These are phyloP conservation scores for Hypoxylon lienhwacheense DNA, from an alignment of 495 filamentous ascomycete species.

Conservation along the genomic window DNA sequence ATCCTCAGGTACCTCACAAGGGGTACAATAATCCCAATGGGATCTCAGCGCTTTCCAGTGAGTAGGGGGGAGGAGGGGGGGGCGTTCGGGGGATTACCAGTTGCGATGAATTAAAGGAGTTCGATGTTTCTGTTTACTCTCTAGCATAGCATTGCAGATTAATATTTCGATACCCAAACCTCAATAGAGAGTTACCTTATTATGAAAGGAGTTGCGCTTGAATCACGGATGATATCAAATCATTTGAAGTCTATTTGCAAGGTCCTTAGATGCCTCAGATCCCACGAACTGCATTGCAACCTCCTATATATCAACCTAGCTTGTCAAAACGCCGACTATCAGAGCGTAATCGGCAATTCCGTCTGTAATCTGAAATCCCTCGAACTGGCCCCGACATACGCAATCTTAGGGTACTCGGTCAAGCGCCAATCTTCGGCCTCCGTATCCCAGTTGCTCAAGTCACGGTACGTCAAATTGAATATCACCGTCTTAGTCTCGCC, in stretches of 20 bases:
- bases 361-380: constrained; percentile 36
- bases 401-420: constrained; percentile 40
- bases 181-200: too few species aligned
- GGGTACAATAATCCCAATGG: neutral
- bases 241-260: too few species aligned
- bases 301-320: neutral
- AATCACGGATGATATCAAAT: too few species aligned
- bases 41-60: too few species aligned
- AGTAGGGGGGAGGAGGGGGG: too few species aligned
- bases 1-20: too few species aligned
- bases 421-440: constrained; percentile 75
- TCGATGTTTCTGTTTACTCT: neutral
- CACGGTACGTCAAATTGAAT: constrained; percentile 74
- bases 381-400: constrained; percentile 46
- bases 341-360: constrained; percentile 10
- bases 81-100: neutral
- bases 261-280: too few species aligned
- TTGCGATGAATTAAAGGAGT: neutral
- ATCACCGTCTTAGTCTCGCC: constrained; percentile 62
- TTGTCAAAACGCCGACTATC: neutral
- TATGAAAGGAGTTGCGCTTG: too few species aligned
- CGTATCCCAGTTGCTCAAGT: constrained; percentile 78
- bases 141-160: neutral
- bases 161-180: neutral
- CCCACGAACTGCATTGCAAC: too few species aligned